These are phyloP conservation scores for Alternaria infectoria DNA, from an alignment of 2,329 filamentous ascomycete genomes.

Conservation along the genomic window DNA sequence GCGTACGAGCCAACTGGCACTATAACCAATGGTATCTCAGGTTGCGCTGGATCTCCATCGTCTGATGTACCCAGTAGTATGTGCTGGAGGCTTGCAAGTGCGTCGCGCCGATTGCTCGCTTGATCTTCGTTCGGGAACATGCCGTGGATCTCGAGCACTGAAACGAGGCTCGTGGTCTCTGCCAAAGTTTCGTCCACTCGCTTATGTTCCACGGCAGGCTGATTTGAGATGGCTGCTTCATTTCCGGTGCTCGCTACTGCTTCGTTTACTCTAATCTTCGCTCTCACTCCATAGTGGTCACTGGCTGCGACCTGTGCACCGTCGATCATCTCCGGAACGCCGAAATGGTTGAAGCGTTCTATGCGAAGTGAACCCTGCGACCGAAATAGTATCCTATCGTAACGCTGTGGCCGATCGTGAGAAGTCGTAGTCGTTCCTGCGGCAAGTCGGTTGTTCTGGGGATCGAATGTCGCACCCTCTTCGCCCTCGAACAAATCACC, in stretches of 20 bases:
- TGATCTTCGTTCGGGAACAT: slow-evolving; percentile 60
- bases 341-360: slow-evolving; percentile 64
- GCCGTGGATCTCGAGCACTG: slow-evolving; percentile 16
- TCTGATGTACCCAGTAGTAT: slow-evolving; percentile 48
- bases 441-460: slow-evolving; percentile 62
- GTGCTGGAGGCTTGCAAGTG: slow-evolving; percentile 56
- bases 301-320: slow-evolving; percentile 35
- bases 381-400: slow-evolving; percentile 67
- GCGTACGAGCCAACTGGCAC: slow-evolving; percentile 71
- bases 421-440: slow-evolving; percentile 62
- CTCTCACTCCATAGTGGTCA: slow-evolving; percentile 63
- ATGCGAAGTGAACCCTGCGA: slow-evolving; percentile 50
- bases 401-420: slow-evolving; percentile 67
- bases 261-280: slow-evolving; percentile 38
- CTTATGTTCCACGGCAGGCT: slow-evolving; percentile 18
- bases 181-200: slow-evolving; percentile 13
- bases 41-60: slow-evolving; percentile 5
- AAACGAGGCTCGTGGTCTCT: slow-evolving; percentile 14
- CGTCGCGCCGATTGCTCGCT: slow-evolving; percentile 49
- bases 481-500: slow-evolving; percentile 62
- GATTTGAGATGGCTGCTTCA: slow-evolving; percentile 5
- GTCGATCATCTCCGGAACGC: slow-evolving; percentile 47
- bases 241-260: not conserved
- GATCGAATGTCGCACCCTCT: slow-evolving; percentile 70
- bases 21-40: slow-evolving; percentile 56